Base-by-base conservation (phyloP, 2,329 filamentous ascomycete genomes). In the Colletotrichum sidae region DNA sequence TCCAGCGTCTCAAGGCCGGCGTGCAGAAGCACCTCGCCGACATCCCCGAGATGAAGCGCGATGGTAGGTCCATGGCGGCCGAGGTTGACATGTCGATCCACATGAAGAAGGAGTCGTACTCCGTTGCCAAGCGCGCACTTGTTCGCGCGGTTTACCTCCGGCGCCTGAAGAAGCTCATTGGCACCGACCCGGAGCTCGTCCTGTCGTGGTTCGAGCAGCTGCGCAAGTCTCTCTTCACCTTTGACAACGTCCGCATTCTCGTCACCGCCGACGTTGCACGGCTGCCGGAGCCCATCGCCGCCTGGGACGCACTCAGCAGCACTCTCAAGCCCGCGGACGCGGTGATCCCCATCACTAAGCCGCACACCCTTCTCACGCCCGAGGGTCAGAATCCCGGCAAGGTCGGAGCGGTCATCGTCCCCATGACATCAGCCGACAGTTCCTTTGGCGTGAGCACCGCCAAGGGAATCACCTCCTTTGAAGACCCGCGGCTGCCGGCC, bases 391-490 rank as follows among this genome's bases (percentile, higher is more conserved):
- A 87, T 7, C 92, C 94, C 0, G 96, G 96, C 12, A 86, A 88
- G 6, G 84, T 92, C 41, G 88, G 88, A 38, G 88, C 90, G 38
- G 91, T 93, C 70, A 86, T 99, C 58, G 87, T 98, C 25, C 94
- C 96, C 13, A 96, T 99, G 89, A 88, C 93, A 0, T 92, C 94
- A 1, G 91, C 97, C 55, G 96, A 99, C 79, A 96, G 92, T 47
- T 97, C 94, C 2, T 98, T 93, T 79, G 91, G 90, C 33, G 87
- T 94, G 65, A 89, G 92, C 71, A 91, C 91, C 10, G 85, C 90
- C 2, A 86, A 86, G 46, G 95, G 95, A 6, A 87, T 95, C 13
- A 85, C 87, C 33, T 92, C 90, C 0, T 94, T 91, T 73, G 84
- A 86, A 4, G 91, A 97, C 72, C 90, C 94, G 0, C 86, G 88